A percentile compares a stretch with the other conserved stretches of the same genome.
Conservation (phyloP, 2,329 filamentous ascomycete species). For the Verruconis gallopava region DNA sequence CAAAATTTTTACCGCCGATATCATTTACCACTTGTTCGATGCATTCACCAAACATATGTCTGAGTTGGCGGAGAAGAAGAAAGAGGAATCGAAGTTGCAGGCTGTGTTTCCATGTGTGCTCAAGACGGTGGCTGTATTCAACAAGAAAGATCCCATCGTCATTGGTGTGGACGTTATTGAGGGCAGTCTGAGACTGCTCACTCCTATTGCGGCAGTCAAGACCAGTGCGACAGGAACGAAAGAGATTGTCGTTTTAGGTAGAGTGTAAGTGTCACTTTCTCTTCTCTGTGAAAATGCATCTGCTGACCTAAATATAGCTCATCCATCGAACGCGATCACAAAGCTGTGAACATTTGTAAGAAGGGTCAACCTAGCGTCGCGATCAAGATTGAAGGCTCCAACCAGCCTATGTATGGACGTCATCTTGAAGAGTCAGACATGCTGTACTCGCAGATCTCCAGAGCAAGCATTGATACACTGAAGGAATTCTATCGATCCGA, state of each 20-base stretch:
- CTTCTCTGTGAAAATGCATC: slow-evolving; percentile 3
- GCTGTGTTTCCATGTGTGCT: slow-evolving; percentile 96
- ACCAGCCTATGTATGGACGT: slow-evolving; percentile 87
- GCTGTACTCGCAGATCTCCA: slow-evolving; percentile 78
- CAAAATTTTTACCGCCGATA: slow-evolving; percentile 97
- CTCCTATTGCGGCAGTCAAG: slow-evolving; percentile 79
- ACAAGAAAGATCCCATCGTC: slow-evolving; percentile 93
- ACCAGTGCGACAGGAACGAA: slow-evolving; percentile 69
- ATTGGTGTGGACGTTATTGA: slow-evolving; percentile 93
- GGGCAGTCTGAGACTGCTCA: slow-evolving; percentile 72
- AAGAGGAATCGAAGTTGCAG: slow-evolving; percentile 89
- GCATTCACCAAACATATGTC: slow-evolving; percentile 93
- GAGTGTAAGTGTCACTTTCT: slow-evolving; percentile 60
- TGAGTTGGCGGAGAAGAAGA: slow-evolving; percentile 74
- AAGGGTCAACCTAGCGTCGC: slow-evolving; percentile 95
- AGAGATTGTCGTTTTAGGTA: slow-evolving; percentile 72
- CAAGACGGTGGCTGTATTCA: slow-evolving; percentile 83
- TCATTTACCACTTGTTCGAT: slow-evolving; percentile 98
- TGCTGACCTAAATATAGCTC: slow-evolving; percentile 42
- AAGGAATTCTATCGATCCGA: slow-evolving; percentile 92
- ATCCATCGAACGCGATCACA: slow-evolving; percentile 95
- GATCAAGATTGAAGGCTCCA: slow-evolving; percentile 88
- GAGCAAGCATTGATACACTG: slow-evolving; percentile 80
- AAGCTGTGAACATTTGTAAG: slow-evolving; percentile 83
- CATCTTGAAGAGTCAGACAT: slow-evolving; percentile 86